Evolutionary conservation across 2,329 filamentous ascomycete genomes (phyloP).

Genomic region (Neurospora crassa): DNA sequence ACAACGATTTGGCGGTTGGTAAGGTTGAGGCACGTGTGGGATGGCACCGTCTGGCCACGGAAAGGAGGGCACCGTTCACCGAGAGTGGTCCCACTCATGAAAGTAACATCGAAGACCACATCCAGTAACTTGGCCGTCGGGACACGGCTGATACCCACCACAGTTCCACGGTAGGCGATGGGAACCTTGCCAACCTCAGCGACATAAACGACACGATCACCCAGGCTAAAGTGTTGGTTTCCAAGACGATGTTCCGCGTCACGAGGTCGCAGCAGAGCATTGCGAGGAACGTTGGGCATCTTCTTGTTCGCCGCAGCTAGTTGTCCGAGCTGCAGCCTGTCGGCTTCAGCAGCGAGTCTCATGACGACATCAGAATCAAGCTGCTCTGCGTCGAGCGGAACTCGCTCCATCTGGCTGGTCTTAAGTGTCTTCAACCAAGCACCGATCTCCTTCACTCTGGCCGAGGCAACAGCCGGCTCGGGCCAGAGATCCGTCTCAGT

Average conservation of each 20-base stretch:
- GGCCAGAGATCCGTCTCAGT: conserved; percentile 81
- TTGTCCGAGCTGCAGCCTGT: conserved; percentile 41
- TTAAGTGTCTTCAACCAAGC: conserved; percentile 89
- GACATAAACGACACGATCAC: conserved; percentile 88
- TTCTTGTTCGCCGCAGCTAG: conserved; percentile 53
- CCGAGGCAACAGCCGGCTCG: conserved; percentile 57
- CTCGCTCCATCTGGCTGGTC: conserved; percentile 84
- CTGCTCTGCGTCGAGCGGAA: conserved; percentile 94
- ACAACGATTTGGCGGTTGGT: conserved; percentile 72
- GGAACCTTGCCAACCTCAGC: conserved; percentile 91
- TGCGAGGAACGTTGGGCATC: conserved; percentile 72
- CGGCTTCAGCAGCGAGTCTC: conserved; percentile 67
- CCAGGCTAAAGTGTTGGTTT: conserved; percentile 72
- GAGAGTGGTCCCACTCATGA: conserved; percentile 94
- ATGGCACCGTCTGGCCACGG: conserved; percentile 83
- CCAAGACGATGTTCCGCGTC: conserved; percentile 91
- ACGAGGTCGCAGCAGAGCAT: conserved; percentile 80
- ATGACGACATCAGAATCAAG: conserved; percentile 85
- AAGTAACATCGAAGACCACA: conserved; percentile 85
- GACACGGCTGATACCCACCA: conserved; percentile 89
- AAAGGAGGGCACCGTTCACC: conserved; percentile 87
- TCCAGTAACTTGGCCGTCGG: conserved; percentile 75
- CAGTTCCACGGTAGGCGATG: conserved; percentile 82
- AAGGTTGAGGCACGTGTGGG: conserved; percentile 82
- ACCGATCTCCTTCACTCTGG: conserved; percentile 86